Evolutionary conservation across 2,329 filamentous ascomycete species (phyloP).

Genomic region (Trichoderma lentiforme): DNA sequence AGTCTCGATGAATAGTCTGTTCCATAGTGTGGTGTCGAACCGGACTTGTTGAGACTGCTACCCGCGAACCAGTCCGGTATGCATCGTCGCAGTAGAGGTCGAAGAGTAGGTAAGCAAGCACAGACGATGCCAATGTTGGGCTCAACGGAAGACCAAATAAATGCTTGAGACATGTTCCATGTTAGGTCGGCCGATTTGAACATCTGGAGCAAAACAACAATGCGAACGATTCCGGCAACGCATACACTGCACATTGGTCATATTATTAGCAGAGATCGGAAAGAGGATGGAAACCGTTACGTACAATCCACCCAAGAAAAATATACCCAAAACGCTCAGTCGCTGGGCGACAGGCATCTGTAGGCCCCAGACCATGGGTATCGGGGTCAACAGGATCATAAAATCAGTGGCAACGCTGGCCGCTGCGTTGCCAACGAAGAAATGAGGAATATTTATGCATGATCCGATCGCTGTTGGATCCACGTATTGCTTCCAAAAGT

Average conservation of each 20-base stretch:
- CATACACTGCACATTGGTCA: background rate
- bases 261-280: background rate
- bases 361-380: background rate
- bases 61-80: background rate
- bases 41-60: background rate
- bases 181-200: background rate
- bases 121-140: background rate
- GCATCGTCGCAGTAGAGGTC: background rate
- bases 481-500: background rate
- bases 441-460: background rate
- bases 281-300: background rate
- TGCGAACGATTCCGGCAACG: background rate
- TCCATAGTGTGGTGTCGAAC: background rate
- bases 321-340: background rate
- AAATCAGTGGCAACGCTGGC: background rate
- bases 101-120: background rate
- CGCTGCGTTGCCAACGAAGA: background rate
- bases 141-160: background rate
- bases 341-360: background rate
- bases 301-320: background rate
- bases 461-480: background rate
- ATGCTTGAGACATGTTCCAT: background rate
- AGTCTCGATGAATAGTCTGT: background rate
- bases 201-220: background rate
- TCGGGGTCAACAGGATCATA: background rate